Evolutionary conservation across 176 grass and related monocot species (phyloP).

Genomic region (Hyparrhenia diplandra): DNA sequence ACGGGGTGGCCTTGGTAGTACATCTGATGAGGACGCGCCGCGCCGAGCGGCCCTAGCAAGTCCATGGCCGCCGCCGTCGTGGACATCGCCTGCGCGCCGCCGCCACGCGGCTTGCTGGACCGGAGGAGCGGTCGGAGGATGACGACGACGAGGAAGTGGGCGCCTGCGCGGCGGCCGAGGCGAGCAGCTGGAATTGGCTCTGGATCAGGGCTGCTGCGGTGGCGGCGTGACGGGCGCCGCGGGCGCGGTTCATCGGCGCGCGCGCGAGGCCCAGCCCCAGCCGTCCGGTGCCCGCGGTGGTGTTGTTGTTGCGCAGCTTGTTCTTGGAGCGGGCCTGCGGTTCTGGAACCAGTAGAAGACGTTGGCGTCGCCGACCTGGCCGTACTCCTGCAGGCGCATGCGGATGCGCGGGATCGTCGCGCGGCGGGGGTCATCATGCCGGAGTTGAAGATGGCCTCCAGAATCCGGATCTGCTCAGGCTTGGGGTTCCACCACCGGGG

Average conservation of each 20-base stretch:
- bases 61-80: slow-evolving; percentile 18
- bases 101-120: slow-evolving; percentile 59
- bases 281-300: not conserved
- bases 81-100: slow-evolving; percentile 12
- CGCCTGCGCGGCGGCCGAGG: slow-evolving; percentile 29
- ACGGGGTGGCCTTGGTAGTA: slow-evolving; percentile 21
- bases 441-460: slow-evolving; percentile 95
- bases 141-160: slow-evolving; percentile 66
- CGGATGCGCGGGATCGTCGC: slow-evolving; percentile 93
- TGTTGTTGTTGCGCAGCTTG: slow-evolving; percentile 50
- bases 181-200: slow-evolving; percentile 15
- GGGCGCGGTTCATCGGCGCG: not conserved
- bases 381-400: slow-evolving; percentile 76
- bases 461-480: slow-evolving; percentile 94
- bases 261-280: not conserved
- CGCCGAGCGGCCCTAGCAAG: slow-evolving; percentile 19
- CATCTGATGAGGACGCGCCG: slow-evolving; percentile 26
- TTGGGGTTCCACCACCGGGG: slow-evolving; percentile 92
- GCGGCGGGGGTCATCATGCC: slow-evolving; percentile 80
- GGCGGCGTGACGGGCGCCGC: slow-evolving; percentile 8
- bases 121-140: slow-evolving; percentile 73
- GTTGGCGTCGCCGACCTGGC: slow-evolving; percentile 88
- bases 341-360: slow-evolving; percentile 99
- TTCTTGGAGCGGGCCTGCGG: slow-evolving; percentile 91
- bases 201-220: not conserved